Base-by-base conservation (phyloP, 2,329 filamentous ascomycete genomes). In the Aureobasidium subglaciale region DNA sequence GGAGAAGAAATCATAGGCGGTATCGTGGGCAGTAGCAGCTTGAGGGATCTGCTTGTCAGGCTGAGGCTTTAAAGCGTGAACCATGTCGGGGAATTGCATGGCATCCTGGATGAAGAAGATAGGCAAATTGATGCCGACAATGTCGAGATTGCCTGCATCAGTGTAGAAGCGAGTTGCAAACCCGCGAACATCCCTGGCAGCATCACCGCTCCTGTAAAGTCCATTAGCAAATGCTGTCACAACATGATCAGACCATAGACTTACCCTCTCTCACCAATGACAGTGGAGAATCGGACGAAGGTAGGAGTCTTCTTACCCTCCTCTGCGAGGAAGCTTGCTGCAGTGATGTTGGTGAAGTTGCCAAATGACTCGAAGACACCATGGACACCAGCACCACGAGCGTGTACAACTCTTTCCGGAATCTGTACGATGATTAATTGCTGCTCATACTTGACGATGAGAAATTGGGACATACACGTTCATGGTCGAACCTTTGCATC, bases 151-250 rank as follows among this genome's bases (percentile, higher is more conserved):
- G 16, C 85, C 85, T 62, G 88, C 81, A n/a, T 85, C 81, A 0
- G 85, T 88, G 40, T 84, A 78, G 71, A 90, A 86, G 70, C 89
- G 89, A 60, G 87, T 75, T 1, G 85, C 78, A 63, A 90, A 89
- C 0, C 87, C 87, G 63, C 85, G 76, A 7, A 85, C 85, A 61
- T 90, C 86, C 57, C 87, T 81, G 30, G 84, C 85, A 60, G 80
- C 83, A 63, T 89, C 86, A 56, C 85, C 78, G 5, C 83, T 87
- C 5, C 86, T 48, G 18, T 48, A 4, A 9, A 24, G 7, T 9
- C n/a, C 3, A 18, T 48, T 6, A 35, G 43, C 25, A 48, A 10
- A 7, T 35, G 18, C 8, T 8, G 5, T 48, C 9, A 2, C 18
- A 10, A 7, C 20, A 9, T 29, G 32, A 35, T 18, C 11, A 35